Conservation (phyloP, 2,329 filamentous ascomycete species). For the Stagonosporopsis cucurbitacearum region DNA sequence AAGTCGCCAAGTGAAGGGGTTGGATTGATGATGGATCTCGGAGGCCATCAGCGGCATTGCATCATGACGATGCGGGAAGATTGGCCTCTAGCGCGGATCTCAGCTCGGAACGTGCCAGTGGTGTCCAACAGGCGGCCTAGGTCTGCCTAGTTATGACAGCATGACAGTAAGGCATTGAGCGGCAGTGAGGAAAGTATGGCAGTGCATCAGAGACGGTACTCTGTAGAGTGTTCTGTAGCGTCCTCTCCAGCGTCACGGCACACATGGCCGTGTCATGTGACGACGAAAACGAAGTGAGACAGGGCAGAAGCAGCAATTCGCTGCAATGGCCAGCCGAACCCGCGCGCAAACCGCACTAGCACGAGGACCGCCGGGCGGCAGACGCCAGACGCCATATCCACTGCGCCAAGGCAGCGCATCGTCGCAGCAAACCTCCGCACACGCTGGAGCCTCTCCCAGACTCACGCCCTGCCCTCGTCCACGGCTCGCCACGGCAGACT, state of each 20-base stretch:
- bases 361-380: no score
- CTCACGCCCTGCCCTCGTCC: background rate
- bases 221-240: no score
- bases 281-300: slow-evolving; percentile 9
- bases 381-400: slow-evolving; percentile 13
- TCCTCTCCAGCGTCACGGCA: no score
- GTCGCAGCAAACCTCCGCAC: slow-evolving; percentile 4
- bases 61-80: slow-evolving; percentile 8
- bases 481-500: background rate
- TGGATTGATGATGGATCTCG: background rate
- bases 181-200: background rate
- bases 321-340: slow-evolving; percentile 6
- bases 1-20: background rate
- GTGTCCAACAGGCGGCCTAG: slow-evolving; percentile 1
- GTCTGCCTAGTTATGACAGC: no score
- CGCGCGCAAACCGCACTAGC: slow-evolving; percentile 7
- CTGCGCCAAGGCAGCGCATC: slow-evolving; percentile 6
- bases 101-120: slow-evolving; percentile 13
- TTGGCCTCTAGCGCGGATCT: slow-evolving; percentile 15
- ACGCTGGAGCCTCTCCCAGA: background rate
- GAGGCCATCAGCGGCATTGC: slow-evolving; percentile 8
- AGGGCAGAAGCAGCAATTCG: slow-evolving; percentile 5
- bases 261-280: background rate
- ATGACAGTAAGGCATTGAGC: background rate
- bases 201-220: no score